Evolutionary conservation across 2,329 filamentous ascomycete species (phyloP).

Genomic region (Neonectria coccinea): DNA sequence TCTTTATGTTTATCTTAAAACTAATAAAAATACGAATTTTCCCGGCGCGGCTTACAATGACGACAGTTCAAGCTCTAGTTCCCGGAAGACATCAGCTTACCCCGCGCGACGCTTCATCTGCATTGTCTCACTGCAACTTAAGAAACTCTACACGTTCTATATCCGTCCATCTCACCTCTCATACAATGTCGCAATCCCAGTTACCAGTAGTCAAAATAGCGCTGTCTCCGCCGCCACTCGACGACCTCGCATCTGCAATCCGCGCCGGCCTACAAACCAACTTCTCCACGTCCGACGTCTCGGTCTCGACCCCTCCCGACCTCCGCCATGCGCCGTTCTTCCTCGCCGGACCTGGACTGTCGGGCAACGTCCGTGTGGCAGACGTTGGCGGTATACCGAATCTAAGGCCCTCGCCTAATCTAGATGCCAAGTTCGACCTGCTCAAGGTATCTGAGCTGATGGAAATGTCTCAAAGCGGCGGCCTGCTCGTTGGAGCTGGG

Average conservation of each 20-base stretch:
- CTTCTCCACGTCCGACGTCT: conserved; percentile 39
- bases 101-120: too few species aligned
- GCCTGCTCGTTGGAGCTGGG: conserved; percentile 55
- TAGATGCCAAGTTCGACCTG: conserved; percentile 51
- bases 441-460: conserved; percentile 49
- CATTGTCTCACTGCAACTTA: too few species aligned
- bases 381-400: conserved; percentile 59
- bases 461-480: conserved; percentile 49
- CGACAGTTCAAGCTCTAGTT: too few species aligned
- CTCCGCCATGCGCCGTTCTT: conserved; percentile 52
- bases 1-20: too few species aligned
- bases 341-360: conserved; percentile 54
- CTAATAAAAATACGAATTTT: too few species aligned
- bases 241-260: conserved; percentile 41
- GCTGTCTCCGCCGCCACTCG: conserved; percentile 44
- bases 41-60: too few species aligned
- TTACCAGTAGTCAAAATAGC: conserved; percentile 20
- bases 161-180: neutral
- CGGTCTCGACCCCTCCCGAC: conserved; percentile 50
- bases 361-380: conserved; percentile 53
- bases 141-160: too few species aligned
- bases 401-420: conserved; percentile 51
- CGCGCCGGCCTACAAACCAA: conserved; percentile 36
- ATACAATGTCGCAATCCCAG: neutral
- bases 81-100: too few species aligned